A percentile compares a stretch with the other conserved stretches of the same genome.
phyloP scores from a whole-genome alignment of 148 eudicot genomes.

The Pharnaceum exiguum region DNA sequence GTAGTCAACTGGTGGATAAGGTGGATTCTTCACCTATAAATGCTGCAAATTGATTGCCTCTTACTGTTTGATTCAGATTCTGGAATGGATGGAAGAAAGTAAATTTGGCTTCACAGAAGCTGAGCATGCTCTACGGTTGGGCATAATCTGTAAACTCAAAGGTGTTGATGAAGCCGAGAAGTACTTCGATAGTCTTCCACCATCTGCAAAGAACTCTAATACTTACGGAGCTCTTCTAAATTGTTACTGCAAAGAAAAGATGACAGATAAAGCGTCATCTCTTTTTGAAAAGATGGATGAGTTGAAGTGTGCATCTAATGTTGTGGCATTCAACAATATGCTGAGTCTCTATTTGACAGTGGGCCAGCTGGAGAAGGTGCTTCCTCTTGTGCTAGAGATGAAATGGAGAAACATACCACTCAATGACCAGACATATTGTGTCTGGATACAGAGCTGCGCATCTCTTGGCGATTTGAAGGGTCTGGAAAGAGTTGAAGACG shows the following conservation, averaged over 20 bases:
- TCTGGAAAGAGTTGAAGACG: slow-evolving; percentile 56
- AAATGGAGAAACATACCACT: slow-evolving; percentile 41
- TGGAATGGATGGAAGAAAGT: slow-evolving; percentile 74
- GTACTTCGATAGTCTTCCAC: slow-evolving; percentile 47
- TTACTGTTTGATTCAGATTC: slow-evolving; percentile 39
- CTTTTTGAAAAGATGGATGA: slow-evolving; percentile 58
- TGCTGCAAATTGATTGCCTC: neutral
- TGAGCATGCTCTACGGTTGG: slow-evolving; percentile 43
- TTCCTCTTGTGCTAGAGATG: slow-evolving; percentile 53
- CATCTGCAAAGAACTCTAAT: slow-evolving; percentile 23
- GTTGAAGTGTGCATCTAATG: slow-evolving; percentile 20
- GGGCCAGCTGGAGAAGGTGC: slow-evolving; percentile 63
- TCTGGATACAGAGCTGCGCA: slow-evolving; percentile 51
- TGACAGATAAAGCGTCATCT: slow-evolving; percentile 50
- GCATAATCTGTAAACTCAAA: slow-evolving; percentile 40
- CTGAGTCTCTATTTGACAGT: slow-evolving; percentile 49
- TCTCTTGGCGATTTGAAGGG: slow-evolving; percentile 48
- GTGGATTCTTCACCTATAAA: neutral
- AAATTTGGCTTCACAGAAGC: slow-evolving; percentile 22
- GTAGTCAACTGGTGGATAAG: neutral
- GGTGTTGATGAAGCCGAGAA: slow-evolving; percentile 62
- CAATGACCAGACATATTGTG: slow-evolving; percentile 29
- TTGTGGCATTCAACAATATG: slow-evolving; percentile 41
- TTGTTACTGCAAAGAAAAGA: slow-evolving; percentile 52
- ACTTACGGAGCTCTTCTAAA: slow-evolving; percentile 60